Evolutionary conservation across 2,329 filamentous ascomycete species (phyloP).

Genomic region (Neofusicoccum laricinum): DNA sequence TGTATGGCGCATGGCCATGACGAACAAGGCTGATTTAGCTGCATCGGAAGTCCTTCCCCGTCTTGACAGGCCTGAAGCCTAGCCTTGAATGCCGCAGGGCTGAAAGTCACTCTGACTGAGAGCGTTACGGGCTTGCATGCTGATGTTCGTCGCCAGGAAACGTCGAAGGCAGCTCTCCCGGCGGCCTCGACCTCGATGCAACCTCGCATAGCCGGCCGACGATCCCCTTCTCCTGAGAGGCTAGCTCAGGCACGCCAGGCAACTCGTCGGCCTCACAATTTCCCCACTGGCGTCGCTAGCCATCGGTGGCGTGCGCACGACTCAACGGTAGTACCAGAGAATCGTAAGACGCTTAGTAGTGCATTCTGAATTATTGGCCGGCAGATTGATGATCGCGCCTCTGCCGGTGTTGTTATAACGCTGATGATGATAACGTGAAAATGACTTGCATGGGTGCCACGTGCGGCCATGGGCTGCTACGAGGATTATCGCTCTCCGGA

Average conservation of each 20-base stretch:
- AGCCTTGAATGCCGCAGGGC: not conserved
- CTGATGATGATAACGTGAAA: not conserved
- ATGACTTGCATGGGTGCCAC: not conserved
- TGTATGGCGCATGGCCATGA: not conserved
- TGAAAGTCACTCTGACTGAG: not conserved
- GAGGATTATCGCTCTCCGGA: not conserved
- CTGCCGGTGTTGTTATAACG: not conserved
- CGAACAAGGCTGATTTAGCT: not conserved
- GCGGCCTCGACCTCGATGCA: not conserved
- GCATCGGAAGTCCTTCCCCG: not conserved
- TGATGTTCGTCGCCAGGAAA: not conserved
- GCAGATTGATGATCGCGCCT: not conserved
- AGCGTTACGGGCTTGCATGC: not conserved
- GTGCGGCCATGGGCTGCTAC: not conserved
- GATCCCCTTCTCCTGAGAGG: constrained; percentile 2
- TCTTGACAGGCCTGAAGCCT: not conserved
- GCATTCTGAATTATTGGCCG: not conserved
- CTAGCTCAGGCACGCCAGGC: not conserved
- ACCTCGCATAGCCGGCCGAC: constrained; percentile 1
- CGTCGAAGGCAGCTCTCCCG: not conserved
- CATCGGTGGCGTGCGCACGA: not conserved
- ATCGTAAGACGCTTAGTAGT: not conserved
- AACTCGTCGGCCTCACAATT: constrained; percentile 6
- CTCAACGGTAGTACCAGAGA: not conserved
- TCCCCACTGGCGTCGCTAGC: not conserved